Evolutionary conservation across 805 yeast genomes (phyloP), one percentile per base, ranked within the genome.

Genomic region (Cyberlindnera galapagoensis): DNA sequence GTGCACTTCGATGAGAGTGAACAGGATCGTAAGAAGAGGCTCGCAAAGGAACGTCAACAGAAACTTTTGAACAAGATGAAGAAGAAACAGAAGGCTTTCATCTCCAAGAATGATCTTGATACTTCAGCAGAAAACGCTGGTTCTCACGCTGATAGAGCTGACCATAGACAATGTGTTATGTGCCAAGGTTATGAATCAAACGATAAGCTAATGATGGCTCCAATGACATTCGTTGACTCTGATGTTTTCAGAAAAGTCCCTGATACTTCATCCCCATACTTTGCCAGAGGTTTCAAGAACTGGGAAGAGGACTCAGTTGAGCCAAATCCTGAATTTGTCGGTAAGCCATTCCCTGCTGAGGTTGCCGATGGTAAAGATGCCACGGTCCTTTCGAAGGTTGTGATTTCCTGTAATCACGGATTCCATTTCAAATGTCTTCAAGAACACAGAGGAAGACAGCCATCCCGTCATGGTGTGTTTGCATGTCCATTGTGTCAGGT

Each of bases 401-500:
- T 40, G 3, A 25, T 46, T 8, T 85, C 95, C 22, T 92, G 99
- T 61, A 94, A 95, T 12, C 99, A 92, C 57, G 85, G 90, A 7
- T 80, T 92, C 74, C 99, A 92, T 54, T 76, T 69, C 43, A 65
- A 67, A 13, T 92, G 99, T 56, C 84, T 80, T 53, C 55, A 68
- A 35, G 76, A 79, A 34, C 79, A 74, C 51, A 56, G 76, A 73
- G 40, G 76, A 14, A 24, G 35, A 82, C 74, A 39, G 65, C 41
- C 54, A 64, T 4, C 16, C 69, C 70, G 8, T 71, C 71, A 18
- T 69, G 72, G 19, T 14, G 87, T 83, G 41, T 85, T 86, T 47
- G 59, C 85, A n/a, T 92, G 99, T 54, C 97, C 98, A 0, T 65
- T 92, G 25, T 92, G 99, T 64, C 86, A 87, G 40, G 83, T 95